These are phyloP conservation scores for Colletotrichum falcatum DNA, from an alignment of 2,329 filamentous ascomycete species.

Conservation along the genomic window DNA sequence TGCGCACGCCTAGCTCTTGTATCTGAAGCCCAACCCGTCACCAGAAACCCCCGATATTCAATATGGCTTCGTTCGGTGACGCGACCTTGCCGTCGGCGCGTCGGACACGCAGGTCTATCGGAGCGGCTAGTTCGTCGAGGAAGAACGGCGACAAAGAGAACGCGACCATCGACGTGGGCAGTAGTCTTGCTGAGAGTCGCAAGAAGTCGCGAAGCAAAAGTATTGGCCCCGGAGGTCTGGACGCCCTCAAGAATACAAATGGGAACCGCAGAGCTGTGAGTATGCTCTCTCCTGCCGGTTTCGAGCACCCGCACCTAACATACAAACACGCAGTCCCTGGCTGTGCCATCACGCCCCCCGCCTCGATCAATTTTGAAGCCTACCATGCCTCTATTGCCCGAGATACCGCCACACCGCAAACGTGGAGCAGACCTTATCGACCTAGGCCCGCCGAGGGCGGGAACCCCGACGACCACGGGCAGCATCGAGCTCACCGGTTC, in stretches of 20 bases:
- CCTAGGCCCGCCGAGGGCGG: conserved; percentile 51
- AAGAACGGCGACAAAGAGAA: conserved; percentile 79
- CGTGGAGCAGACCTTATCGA: conserved; percentile 32
- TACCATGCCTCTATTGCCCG: conserved; percentile 74
- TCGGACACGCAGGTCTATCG: conserved; percentile 79
- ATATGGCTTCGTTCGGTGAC: conserved; percentile 57
- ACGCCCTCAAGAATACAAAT: conserved; percentile 79
- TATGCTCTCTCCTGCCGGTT: conserved; percentile 19
- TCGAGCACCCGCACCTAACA: conserved; percentile 41
- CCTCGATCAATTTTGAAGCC: conserved; percentile 85
- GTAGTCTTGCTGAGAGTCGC: conserved; percentile 62
- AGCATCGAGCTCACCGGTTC: conserved; percentile 48
- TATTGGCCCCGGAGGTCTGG: conserved; percentile 90
- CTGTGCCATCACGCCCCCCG: conserved; percentile 61
- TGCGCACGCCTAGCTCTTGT: conserved; percentile 17
- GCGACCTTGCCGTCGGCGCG: conserved; percentile 67
- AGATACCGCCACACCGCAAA: conserved; percentile 74
- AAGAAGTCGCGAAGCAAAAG: conserved; percentile 93
- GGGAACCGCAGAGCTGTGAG: conserved; percentile 85
- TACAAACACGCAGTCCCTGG: conserved; percentile 63
- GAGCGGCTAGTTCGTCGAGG: conserved; percentile 45
- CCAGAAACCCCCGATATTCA: conserved; percentile 20
- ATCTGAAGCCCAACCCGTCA: conserved; percentile 15
- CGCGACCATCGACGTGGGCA: conserved; percentile 74
- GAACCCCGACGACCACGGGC: conserved; percentile 50